A percentile compares a stretch with the other conserved stretches of the same genome.
These are phyloP conservation scores for Fagus crenata DNA, from an alignment of 306 rosid species.

Conservation along the genomic window DNA sequence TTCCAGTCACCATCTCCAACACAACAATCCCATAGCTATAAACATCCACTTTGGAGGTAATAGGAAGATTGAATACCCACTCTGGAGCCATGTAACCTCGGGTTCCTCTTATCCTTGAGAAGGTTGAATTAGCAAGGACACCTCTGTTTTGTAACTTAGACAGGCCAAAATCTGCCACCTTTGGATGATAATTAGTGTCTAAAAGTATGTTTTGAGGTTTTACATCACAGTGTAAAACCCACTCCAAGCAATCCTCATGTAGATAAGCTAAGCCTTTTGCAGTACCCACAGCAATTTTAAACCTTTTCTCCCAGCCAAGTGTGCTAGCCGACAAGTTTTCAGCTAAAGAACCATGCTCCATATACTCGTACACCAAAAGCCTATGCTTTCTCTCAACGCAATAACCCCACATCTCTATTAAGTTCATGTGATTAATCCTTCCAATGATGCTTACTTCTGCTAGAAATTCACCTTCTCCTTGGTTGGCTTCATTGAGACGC, in stretches of 20 bases:
- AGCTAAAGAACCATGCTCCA: conserved; percentile 52
- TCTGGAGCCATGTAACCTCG: conserved; percentile 77
- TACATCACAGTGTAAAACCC: conserved; percentile 74
- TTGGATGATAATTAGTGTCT: conserved; percentile 46
- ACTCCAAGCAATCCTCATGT: conserved; percentile 69
- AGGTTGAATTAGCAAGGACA: conserved; percentile 26
- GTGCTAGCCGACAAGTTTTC: conserved; percentile 29
- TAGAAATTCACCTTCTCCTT: conserved; percentile 61
- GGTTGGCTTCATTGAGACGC: conserved; percentile 37
- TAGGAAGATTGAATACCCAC: conserved; percentile 54
- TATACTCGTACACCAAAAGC: conserved; percentile 54
- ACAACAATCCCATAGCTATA: conserved; percentile 63
- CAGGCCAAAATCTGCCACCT: conserved; percentile 66
- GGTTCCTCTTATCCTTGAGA: conserved; percentile 58
- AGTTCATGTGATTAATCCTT: conserved; percentile 59
- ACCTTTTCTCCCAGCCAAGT: conserved; percentile 50
- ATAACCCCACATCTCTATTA: conserved; percentile 64
- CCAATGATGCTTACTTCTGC: conserved; percentile 59
- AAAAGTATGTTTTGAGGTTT: conserved; percentile 70
- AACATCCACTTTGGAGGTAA: conserved; percentile 69
- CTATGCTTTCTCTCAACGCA: conserved; percentile 57
- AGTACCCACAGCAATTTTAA: conserved; percentile 52
- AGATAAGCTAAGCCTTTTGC: conserved; percentile 63
- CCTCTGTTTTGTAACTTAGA: conserved; percentile 49
- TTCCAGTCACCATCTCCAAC: conserved; percentile 62